Conservation (phyloP, 768 basidiomycete species). For the Rhodotorula sphaerocarpa region DNA sequence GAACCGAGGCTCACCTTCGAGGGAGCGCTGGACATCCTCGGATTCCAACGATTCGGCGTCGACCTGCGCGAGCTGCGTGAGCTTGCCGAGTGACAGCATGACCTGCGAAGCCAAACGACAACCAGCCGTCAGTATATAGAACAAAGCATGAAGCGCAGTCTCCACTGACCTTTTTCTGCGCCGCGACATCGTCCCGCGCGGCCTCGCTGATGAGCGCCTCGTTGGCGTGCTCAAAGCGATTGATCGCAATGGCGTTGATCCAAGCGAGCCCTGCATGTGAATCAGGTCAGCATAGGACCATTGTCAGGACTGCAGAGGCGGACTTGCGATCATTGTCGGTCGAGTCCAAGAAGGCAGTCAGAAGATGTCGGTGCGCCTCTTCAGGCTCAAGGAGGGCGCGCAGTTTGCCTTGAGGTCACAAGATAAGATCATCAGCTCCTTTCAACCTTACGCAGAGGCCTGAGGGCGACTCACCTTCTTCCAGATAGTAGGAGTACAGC, state of each 20-base stretch:
- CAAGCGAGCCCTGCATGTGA: constrained; percentile 50
- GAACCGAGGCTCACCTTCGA: constrained; percentile 45
- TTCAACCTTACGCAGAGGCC: neutral
- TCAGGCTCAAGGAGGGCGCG: constrained; percentile 74
- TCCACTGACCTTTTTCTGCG: constrained; percentile 65
- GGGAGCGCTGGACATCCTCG: constrained; percentile 50
- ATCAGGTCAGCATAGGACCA: neutral
- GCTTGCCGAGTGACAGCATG: constrained; percentile 82
- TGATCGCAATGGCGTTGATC: constrained; percentile 74
- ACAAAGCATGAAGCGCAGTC: no score
- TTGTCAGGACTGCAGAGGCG: neutral
- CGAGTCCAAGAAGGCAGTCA: constrained; percentile 65
- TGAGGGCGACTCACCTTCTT: neutral
- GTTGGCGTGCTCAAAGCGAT: constrained; percentile 59
- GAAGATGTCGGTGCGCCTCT: constrained; percentile 53
- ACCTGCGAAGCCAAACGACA: constrained; percentile 50
- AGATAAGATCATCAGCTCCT: no score
- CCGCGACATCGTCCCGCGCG: constrained; percentile 53
- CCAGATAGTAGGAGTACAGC: neutral
- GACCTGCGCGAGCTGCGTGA: constrained; percentile 61
- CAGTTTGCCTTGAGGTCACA: constrained; percentile 55
- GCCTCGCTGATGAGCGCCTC: constrained; percentile 59
- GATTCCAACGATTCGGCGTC: constrained; percentile 47
- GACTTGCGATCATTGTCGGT: constrained; percentile 55
- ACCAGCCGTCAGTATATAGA: neutral